A percentile compares a stretch with the other conserved stretches of the same genome.
Evolutionary conservation across 2,329 filamentous ascomycete genomes (phyloP).

Genomic region (Cytospora piceae): DNA sequence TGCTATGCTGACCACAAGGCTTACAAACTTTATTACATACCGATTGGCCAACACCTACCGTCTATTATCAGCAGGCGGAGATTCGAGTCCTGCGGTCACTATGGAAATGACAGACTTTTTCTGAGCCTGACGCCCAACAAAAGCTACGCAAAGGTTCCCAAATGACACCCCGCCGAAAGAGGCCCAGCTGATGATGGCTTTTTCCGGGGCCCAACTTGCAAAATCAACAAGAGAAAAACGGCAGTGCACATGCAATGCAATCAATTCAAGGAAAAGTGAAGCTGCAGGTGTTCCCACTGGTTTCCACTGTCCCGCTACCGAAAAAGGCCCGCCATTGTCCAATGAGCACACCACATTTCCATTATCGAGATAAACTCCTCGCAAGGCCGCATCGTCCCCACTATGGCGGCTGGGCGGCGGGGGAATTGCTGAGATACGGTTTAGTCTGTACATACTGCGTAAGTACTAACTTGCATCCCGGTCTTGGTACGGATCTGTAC

Average conservation of each 20-base stretch:
- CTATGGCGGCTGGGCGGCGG: conserved; percentile 4
- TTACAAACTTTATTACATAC: not conserved
- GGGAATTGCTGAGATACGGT: not conserved
- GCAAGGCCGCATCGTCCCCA: conserved; percentile 6
- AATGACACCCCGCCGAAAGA: too few relatives aligned
- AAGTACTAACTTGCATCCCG: conserved; percentile 7
- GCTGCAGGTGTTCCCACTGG: too few relatives aligned
- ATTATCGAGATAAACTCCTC: conserved; percentile 9
- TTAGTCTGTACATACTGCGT: not conserved
- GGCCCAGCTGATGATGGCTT: too few relatives aligned
- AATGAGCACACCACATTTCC: conserved; percentile 2
- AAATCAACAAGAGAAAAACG: too few relatives aligned
- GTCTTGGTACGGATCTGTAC: not conserved
- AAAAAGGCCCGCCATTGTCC: conserved; percentile 10
- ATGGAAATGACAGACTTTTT: not conserved
- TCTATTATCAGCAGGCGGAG: not conserved
- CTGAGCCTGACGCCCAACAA: not conserved
- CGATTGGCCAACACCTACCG: not conserved
- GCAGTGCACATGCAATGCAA: too few relatives aligned
- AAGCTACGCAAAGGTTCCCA: too few relatives aligned
- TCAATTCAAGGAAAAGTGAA: too few relatives aligned
- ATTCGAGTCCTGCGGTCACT: not conserved
- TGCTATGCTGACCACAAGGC: not conserved
- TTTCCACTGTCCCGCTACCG: too few relatives aligned
- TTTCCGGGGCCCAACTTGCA: too few relatives aligned